A percentile compares a stretch with the other conserved stretches of the same genome.
phyloP scores from a whole-genome alignment of 768 basidiomycete species.

The Mycena vitilis region DNA sequence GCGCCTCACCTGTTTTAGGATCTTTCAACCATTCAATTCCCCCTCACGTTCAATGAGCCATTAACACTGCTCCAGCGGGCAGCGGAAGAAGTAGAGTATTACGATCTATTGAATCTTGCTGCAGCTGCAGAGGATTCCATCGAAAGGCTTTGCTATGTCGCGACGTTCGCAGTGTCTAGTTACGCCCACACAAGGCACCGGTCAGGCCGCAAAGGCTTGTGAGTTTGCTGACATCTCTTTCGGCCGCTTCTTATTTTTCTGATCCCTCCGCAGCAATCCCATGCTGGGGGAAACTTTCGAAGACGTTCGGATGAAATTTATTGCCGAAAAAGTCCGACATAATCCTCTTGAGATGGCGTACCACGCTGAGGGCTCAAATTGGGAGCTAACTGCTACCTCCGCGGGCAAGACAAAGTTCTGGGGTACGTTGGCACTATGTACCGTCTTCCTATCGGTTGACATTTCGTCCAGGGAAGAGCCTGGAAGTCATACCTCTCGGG shows the following conservation, averaged over 20 bases:
- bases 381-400: conserved; percentile 83
- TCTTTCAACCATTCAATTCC: conserved; percentile 82
- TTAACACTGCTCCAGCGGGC: conserved; percentile 83
- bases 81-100: conserved; percentile 89
- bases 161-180: conserved; percentile 86
- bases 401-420: conserved; percentile 90
- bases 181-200: conserved; percentile 87
- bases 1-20: conserved; percentile 59
- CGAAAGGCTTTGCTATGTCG: conserved; percentile 79
- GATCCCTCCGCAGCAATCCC: conserved; percentile 70
- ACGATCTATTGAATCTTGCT: conserved; percentile 75
- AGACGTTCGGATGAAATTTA: conserved; percentile 81
- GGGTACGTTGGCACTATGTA: conserved; percentile 63
- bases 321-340: conserved; percentile 90
- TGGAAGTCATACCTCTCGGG: conserved; percentile 88
- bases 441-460: conserved; percentile 32
- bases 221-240: conserved; percentile 41
- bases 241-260: conserved; percentile 17
- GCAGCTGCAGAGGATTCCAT: conserved; percentile 66
- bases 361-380: conserved; percentile 83
- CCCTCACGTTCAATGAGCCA: conserved; percentile 93
- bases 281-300: conserved; percentile 93
- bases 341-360: conserved; percentile 88
- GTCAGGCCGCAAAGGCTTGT: conserved; percentile 91
- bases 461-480: conserved; percentile 75